A percentile compares a stretch with the other conserved stretches of the same genome.
phyloP scores from a whole-genome alignment of 2,329 filamentous ascomycete species.

The Shiraia sp. region DNA sequence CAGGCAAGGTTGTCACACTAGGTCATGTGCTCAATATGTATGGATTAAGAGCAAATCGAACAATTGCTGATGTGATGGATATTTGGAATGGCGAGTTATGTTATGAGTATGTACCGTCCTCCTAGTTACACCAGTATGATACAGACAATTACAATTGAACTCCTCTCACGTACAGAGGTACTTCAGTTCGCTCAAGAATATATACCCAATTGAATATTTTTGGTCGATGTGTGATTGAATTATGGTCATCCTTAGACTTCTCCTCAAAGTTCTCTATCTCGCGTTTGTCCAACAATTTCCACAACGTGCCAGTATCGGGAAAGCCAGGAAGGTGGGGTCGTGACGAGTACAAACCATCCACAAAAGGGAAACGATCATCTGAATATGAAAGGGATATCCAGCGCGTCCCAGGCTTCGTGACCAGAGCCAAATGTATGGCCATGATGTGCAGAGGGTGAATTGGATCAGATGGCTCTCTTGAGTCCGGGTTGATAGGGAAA shows the following conservation, averaged over 20 bases:
- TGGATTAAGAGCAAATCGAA: constrained; percentile 15
- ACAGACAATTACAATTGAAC: constrained; percentile 6
- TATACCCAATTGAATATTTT: constrained; percentile 46
- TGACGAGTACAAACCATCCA: constrained; percentile 9
- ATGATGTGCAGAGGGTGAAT: constrained; percentile 46
- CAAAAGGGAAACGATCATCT: constrained; percentile 45
- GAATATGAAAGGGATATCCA: constrained; percentile 49
- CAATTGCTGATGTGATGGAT: constrained; percentile 24
- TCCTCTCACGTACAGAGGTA: constrained; percentile 20
- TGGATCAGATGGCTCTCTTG: constrained; percentile 11
- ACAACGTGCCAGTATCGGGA: constrained; percentile 43
- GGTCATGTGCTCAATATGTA: constrained; percentile 20
- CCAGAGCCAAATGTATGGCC: constrained; percentile 45
- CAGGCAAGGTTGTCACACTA: constrained; percentile 19
- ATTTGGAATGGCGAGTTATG: constrained; percentile 16
- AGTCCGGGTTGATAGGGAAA: not conserved
- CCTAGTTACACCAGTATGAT: not conserved
- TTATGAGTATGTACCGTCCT: constrained; percentile 19
- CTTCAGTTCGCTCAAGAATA: constrained; percentile 43
- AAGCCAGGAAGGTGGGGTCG: constrained; percentile 34
- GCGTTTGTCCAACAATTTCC: constrained; percentile 42
- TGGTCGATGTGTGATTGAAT: constrained; percentile 35
- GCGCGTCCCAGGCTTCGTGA: constrained; percentile 41
- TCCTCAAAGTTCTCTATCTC: constrained; percentile 31
- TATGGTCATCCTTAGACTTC: constrained; percentile 10